Base-by-base conservation (phyloP, 2,329 filamentous ascomycete species). In the Alternaria atra region DNA sequence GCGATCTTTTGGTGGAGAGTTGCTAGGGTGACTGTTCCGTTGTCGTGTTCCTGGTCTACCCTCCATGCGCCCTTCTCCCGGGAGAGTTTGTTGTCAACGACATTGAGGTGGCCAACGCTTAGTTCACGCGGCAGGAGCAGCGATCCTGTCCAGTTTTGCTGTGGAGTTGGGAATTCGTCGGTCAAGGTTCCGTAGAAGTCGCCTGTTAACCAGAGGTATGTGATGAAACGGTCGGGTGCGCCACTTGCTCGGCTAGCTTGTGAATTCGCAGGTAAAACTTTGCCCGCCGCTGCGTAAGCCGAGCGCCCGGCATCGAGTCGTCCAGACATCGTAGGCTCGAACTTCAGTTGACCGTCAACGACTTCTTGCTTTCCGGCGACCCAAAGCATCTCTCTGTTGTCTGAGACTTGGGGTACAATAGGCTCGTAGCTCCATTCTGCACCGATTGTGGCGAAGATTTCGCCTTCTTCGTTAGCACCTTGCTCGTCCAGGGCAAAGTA, bases 141-240 rank as follows among this genome's bases (percentile, higher is more conserved):
- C 1, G 80, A 74, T 2, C 81, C 80, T 1, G 80, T 80, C 81
- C 81, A 83, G 46, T 82, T 82, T 59, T 82, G 81, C 65, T 82
- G 80, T 0, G 65, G 20, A 20, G 75, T 78, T 2, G 80, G 80
- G 55, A 82, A 81, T 40, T 73, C 67, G 8, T 50, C n/a, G 3
- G 52, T 32, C 1, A 74, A 61, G 6, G 77, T 80, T 1, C 74
- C 80, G 57, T 79, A 83, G 53, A 79, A 77, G 55, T 82, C 73
- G n/a, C 80, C 80, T 3, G 80, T 82, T 40, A 83, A 66, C 81
- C 81, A 83, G 1, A 82, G 20, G 54, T 80, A 81, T 5, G 72
- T 71, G 48, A 83, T 75, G 62, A 80, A 82, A 5, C 80, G 76
- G 60, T 83, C 80, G 2, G 80, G 77, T 0, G 79, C 76, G 20